phyloP scores from a whole-genome alignment of 306 rosid species.

The Vigna radiata region DNA sequence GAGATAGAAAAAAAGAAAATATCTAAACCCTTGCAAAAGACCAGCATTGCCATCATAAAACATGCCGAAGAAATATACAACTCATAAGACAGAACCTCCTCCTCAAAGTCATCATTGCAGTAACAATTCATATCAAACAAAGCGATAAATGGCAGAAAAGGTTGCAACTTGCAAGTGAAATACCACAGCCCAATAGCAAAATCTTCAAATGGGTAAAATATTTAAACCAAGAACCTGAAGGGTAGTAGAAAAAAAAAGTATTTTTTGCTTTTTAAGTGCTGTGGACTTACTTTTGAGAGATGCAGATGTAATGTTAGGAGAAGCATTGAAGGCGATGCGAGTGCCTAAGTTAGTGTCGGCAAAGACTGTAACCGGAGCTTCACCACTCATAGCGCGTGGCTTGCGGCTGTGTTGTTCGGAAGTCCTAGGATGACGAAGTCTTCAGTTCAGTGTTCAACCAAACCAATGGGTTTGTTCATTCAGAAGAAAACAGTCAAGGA shows the following conservation, averaged over 20 bases:
- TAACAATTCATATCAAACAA: constrained; percentile 14
- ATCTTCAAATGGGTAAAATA: neutral
- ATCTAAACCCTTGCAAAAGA: constrained; percentile 18
- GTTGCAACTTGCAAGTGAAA: neutral
- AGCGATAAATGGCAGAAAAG: neutral
- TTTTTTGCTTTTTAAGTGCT: neutral
- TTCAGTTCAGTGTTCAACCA: neutral
- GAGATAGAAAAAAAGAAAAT: neutral
- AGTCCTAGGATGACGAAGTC: neutral
- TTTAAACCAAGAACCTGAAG: constrained; percentile 3
- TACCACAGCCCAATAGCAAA: neutral
- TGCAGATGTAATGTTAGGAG: constrained; percentile 56
- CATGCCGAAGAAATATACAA: neutral
- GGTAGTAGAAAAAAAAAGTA: neutral
- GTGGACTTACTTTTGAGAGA: constrained; percentile 70
- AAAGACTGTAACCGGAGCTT: constrained; percentile 61
- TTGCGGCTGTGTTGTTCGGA: neutral
- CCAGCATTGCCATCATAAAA: constrained; percentile 27
- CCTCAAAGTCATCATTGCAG: neutral
- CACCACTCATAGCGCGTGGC: constrained; percentile 11
- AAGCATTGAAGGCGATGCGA: constrained; percentile 64
- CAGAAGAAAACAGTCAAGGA: neutral
- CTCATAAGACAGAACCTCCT: neutral
- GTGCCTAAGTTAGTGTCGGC: constrained; percentile 76
- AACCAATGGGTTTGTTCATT: neutral